phyloP scores from a whole-genome alignment of 1,284 basidiomycete species.

The Tilletia setariae region DNA sequence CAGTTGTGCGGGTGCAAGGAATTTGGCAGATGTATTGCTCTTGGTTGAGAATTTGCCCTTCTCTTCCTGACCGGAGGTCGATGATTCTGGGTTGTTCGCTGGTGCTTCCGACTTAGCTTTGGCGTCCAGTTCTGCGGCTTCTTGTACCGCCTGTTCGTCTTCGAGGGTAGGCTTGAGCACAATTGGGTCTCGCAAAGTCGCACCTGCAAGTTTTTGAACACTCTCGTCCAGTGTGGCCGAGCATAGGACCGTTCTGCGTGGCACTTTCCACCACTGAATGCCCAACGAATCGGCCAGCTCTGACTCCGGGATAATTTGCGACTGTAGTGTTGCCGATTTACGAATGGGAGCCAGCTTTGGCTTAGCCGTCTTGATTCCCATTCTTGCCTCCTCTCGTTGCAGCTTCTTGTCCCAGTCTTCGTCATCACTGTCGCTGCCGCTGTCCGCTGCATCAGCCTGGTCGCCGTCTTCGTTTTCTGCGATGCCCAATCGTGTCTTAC shows the following conservation, averaged over 20 bases:
- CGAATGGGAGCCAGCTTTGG: neutral
- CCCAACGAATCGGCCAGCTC: slow-evolving; percentile 42
- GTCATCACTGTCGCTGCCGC: slow-evolving; percentile 50
- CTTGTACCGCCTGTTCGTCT: slow-evolving; percentile 24
- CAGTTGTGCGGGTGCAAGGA: slow-evolving; percentile 91
- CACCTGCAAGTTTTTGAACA: slow-evolving; percentile 87
- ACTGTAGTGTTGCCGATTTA: neutral
- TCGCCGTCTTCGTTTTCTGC: slow-evolving; percentile 24
- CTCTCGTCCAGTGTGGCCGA: slow-evolving; percentile 94
- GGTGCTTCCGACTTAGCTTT: neutral
- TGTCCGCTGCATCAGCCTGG: neutral
- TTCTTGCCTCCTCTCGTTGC: neutral
- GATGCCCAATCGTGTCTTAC: slow-evolving; percentile 59
- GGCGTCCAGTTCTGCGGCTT: slow-evolving; percentile 12
- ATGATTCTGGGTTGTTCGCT: neutral
- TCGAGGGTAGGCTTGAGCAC: slow-evolving; percentile 49
- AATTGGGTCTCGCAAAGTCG: slow-evolving; percentile 64
- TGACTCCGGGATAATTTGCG: neutral
- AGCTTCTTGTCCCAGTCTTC: slow-evolving; percentile 14
- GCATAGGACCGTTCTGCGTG: slow-evolving; percentile 81
- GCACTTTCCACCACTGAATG: slow-evolving; percentile 56
- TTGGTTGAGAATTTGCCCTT: slow-evolving; percentile 16
- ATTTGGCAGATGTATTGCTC: slow-evolving; percentile 61
- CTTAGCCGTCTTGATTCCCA: neutral
- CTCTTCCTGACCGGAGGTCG: slow-evolving; percentile 6